Percentiles rank a stretch among this genome's conserved stretches.
phyloP scores from a whole-genome alignment of 2,329 filamentous ascomycete genomes.

The Fusarium pininemorale region DNA sequence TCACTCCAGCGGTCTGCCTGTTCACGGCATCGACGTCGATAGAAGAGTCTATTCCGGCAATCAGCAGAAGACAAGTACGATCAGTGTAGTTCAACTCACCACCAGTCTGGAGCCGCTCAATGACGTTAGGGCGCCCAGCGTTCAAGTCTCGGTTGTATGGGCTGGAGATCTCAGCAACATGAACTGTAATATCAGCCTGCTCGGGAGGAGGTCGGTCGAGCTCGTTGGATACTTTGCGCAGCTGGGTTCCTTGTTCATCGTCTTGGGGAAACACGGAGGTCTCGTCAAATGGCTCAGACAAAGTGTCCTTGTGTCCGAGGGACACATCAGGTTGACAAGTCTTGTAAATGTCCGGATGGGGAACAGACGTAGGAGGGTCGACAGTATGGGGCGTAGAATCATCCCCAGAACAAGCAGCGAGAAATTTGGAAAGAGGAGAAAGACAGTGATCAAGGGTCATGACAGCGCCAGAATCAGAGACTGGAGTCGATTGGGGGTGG shows the following conservation, averaged over 20 bases:
- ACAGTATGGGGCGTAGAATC: background rate
- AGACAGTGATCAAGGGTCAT: background rate
- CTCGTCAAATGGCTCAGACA: too few relatives aligned
- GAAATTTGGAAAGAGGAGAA: background rate
- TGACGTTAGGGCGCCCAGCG: background rate
- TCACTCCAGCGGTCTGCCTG: background rate
- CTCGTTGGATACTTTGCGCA: background rate
- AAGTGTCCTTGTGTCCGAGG: background rate
- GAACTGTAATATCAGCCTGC: background rate
- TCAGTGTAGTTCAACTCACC: background rate
- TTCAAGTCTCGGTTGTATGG: background rate
- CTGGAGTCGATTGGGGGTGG: background rate
- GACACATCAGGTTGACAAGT: background rate
- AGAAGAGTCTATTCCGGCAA: background rate
- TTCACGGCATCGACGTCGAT: background rate
- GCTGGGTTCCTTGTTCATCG: background rate
- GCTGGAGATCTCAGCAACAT: background rate
- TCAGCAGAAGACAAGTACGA: background rate
- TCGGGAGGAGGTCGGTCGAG: background rate
- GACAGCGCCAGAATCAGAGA: background rate
- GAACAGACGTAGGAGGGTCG: background rate
- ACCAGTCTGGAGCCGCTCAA: background rate
- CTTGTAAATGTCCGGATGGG: background rate
- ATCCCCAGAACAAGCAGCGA: background rate
- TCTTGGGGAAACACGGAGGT: background rate